Conservation (phyloP, 129 eudicot genomes). For the Flaveria robusta region DNA sequence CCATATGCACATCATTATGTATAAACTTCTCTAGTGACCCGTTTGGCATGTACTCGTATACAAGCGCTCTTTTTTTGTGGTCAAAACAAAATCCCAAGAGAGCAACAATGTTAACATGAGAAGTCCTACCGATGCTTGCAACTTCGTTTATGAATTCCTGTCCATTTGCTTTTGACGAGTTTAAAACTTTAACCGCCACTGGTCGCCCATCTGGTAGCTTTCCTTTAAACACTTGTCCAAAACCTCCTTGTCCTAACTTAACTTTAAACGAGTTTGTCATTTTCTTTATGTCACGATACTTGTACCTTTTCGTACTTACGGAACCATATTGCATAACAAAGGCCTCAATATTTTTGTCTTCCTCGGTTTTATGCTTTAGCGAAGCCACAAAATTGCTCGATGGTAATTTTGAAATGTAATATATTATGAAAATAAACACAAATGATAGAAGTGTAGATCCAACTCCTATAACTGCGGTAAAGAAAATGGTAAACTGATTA, state of each 20-base stretch:
- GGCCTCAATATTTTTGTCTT: slow-evolving; percentile 29
- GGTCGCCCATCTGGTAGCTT: slow-evolving; percentile 25
- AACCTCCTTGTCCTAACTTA: slow-evolving; percentile 38
- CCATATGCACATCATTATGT: not conserved
- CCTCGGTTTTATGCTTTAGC: slow-evolving; percentile 17
- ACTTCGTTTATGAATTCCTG: slow-evolving; percentile 46
- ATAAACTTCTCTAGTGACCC: slow-evolving; percentile 48
- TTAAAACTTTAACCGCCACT: slow-evolving; percentile 38
- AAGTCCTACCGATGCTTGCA: slow-evolving; percentile 39
- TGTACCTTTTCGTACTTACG: slow-evolving; percentile 24
- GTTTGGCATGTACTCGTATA: slow-evolving; percentile 45
- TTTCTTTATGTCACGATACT: slow-evolving; percentile 22
- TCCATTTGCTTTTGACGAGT: slow-evolving; percentile 35
- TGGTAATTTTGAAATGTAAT: not conserved
- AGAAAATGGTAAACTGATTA: not conserved
- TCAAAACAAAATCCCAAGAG: slow-evolving; percentile 40
- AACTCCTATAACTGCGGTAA: not conserved
- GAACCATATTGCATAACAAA: slow-evolving; percentile 23
- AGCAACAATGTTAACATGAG: slow-evolving; percentile 39
- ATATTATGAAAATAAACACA: not conserved
- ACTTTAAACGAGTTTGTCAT: slow-evolving; percentile 33
- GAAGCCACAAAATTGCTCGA: not conserved
- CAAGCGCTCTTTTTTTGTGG: slow-evolving; percentile 28
- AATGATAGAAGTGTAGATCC: not conserved
- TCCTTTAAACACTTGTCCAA: slow-evolving; percentile 38